Evolutionary conservation across 768 basidiomycete genomes (phyloP), one percentile per base, ranked within the genome.

Genomic region (Macrolepiota dolichaula): DNA sequence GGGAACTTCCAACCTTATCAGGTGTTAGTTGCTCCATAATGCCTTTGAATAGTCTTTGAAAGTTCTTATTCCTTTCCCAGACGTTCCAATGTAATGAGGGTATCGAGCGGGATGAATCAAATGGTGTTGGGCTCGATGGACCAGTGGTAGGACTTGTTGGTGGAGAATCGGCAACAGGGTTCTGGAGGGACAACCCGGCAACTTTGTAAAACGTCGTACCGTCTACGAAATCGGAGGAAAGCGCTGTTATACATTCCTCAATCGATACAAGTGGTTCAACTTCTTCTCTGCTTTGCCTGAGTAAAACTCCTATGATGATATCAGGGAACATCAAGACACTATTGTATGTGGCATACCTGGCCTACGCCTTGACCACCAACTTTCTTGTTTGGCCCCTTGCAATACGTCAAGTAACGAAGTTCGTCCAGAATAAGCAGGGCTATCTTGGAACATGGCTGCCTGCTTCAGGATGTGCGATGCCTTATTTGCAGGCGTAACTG

Each of bases 331-430:
- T 24, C 47, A 11, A 49, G 24, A 49, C 25, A 24, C 25, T 12
- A 40, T 27, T 36, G 24, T 4, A 35, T 13, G 57, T 36, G 53
- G 83, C 85, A 71, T 69, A 95, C 93, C 72, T 44, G 82, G 77
- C 70, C 84, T 86, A 64, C 89, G 80, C 70, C 90, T 92, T 63
- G 85, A 70, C 93, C 94, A 95, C 94, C 94, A 96, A 6, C 84
- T 84, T 67, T 91, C 87, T 66, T 87, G 84, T 62, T 80, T 86
- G 64, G 81, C 79, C 57, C 83, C 86, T 62, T 87, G 84, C 51
- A 91, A 72, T 22, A 87, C 85, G 64, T 91, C 86, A 66, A 92
- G 73, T 67, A 94, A 73, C 17, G 85, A 82, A n/a, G 85, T 75
- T 32, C 73, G 75, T 27, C 76, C 80, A 63, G 80, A 81, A 56